These are phyloP conservation scores for Saussurea involucrata DNA, from an alignment of 129 eudicot genomes.

Conservation along the genomic window DNA sequence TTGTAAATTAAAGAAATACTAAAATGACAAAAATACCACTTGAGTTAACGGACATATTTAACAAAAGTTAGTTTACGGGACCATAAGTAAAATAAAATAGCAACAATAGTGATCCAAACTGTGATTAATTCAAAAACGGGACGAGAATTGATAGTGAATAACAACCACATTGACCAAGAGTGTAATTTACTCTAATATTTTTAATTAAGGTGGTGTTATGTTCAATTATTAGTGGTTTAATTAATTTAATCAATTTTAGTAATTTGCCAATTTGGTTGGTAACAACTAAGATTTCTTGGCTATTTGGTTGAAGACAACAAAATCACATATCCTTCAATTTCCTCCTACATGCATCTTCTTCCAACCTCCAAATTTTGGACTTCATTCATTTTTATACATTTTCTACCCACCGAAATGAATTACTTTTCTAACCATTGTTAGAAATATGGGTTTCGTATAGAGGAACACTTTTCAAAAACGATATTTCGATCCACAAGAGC, in stretches of 20 bases:
- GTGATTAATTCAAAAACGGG: too few relatives aligned
- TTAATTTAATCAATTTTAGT: constrained; percentile 18
- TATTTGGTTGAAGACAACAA: constrained; percentile 35
- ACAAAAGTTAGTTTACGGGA: too few relatives aligned
- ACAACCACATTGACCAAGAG: too few relatives aligned
- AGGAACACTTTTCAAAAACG: too few relatives aligned
- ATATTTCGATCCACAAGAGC: neutral
- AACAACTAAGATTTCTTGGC: constrained; percentile 35
- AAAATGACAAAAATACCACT: too few relatives aligned
- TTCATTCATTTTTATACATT: neutral
- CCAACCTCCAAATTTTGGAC: neutral
- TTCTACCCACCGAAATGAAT: neutral
- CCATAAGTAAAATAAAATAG: too few relatives aligned
- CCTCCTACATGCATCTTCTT: neutral
- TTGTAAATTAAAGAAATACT: too few relatives aligned
- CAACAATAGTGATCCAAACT: too few relatives aligned
- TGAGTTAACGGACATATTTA: too few relatives aligned
- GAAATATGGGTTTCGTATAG: neutral
- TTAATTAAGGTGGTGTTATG: constrained; percentile 15
- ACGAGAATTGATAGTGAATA: too few relatives aligned
- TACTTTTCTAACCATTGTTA: neutral
- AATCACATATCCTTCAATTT: constrained; percentile 9
- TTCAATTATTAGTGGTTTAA: constrained; percentile 27
- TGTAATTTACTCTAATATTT: too few relatives aligned
- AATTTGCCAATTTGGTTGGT: constrained; percentile 35